phyloP scores from a whole-genome alignment of 2,329 filamentous ascomycete genomes.

The Albifimbria verrucaria region DNA sequence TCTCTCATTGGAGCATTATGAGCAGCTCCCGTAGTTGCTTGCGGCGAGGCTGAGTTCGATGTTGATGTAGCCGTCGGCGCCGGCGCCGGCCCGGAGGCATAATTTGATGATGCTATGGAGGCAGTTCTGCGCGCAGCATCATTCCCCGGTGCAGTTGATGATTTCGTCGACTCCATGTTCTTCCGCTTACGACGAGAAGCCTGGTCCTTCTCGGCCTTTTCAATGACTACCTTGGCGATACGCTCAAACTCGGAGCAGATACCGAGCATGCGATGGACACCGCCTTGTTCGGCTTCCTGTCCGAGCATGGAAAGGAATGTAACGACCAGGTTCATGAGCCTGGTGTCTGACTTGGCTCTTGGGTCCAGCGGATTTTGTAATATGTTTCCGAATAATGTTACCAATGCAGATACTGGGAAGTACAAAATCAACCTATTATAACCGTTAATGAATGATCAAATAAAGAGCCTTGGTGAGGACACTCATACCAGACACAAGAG shows the following conservation, averaged over 20 bases:
- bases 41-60: background rate
- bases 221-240: constrained; percentile 85
- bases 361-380: constrained; percentile 91
- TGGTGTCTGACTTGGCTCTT: constrained; percentile 81
- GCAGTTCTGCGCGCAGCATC: constrained; percentile 4
- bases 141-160: constrained; percentile 5
- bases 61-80: background rate
- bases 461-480: background rate
- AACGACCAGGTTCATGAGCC: constrained; percentile 89
- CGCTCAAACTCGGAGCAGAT: constrained; percentile 96
- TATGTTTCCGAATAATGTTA: constrained; percentile 95
- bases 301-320: constrained; percentile 86
- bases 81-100: background rate
- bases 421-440: constrained; percentile 76
- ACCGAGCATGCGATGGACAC: constrained; percentile 88
- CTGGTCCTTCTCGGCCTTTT: constrained; percentile 85
- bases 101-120: background rate
- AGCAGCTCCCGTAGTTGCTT: constrained; percentile 3
- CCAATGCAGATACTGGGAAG: constrained; percentile 91
- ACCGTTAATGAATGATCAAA: constrained; percentile 21
- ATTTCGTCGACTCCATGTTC: constrained; percentile 47
- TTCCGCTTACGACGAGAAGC: constrained; percentile 82
- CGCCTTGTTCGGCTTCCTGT: constrained; percentile 85
- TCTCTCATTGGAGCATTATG: constrained; percentile 11
- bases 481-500: constrained; percentile 83